phyloP scores from a whole-genome alignment of 805 yeast genomes.

The Saccharomyces paradoxus region DNA sequence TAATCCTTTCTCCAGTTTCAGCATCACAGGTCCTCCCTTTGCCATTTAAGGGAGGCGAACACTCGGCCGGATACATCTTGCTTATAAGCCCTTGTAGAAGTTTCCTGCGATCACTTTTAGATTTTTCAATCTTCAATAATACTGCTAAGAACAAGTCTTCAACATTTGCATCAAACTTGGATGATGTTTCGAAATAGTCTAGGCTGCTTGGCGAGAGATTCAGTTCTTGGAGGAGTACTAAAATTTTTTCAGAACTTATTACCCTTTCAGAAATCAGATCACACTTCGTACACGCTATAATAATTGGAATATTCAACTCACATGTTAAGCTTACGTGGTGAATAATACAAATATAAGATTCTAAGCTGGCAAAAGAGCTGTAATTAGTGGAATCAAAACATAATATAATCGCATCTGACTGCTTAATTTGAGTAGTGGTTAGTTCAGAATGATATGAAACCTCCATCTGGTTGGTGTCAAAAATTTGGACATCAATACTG shows the following conservation, averaged over 20 bases:
- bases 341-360: constrained; percentile 14
- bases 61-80: neutral
- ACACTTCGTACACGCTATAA: constrained; percentile 17
- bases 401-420: constrained; percentile 26
- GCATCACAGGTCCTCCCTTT: neutral
- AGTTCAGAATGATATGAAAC: constrained; percentile 19
- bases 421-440: constrained; percentile 18
- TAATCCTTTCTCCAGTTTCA: neutral
- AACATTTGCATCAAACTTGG: constrained; percentile 16
- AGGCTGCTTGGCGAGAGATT: constrained; percentile 8
- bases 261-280: constrained; percentile 12
- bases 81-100: neutral
- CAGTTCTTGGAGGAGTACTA: constrained; percentile 10
- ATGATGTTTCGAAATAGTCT: constrained; percentile 18
- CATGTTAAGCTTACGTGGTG: constrained; percentile 12
- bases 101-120: constrained; percentile 5
- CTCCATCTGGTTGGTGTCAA: constrained; percentile 18
- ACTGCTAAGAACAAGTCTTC: constrained; percentile 10
- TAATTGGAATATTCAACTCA: constrained; percentile 15
- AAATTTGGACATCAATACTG: constrained; percentile 15
- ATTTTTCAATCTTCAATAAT: constrained; percentile 9
- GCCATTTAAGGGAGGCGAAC: neutral
- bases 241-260: constrained; percentile 9
- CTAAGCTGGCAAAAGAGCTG: constrained; percentile 16
- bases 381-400: constrained; percentile 20